Base-by-base conservation (phyloP, 1,284 basidiomycete species). In the Moniliophthora roreri region DNA sequence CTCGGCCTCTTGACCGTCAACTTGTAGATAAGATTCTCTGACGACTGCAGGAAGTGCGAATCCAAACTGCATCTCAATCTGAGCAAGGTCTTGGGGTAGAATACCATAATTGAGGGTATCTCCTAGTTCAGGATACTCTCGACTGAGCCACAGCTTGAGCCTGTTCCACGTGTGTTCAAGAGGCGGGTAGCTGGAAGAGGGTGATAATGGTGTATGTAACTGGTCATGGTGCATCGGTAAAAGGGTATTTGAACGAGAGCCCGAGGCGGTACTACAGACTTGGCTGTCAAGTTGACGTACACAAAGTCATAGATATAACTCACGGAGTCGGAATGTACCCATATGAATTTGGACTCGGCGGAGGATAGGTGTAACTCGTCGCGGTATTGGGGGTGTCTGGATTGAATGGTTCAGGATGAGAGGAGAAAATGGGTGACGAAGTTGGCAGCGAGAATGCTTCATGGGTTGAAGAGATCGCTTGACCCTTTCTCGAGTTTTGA, bases 101-200 rank as follows among this genome's bases (percentile, higher is more conserved):
- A 91, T 89, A 57, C 91, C 91, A 59, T 88, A 89, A 69, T 95
- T 95, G 60, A 96, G 85, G 18, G 92, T 94, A 67, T 96, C 93
- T 39, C 89, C 88, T 16, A 96, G 81, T 64, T 96, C 93, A 38
- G 93, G 92, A 70, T 94, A 95, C 69, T 93, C 85, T 55, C 84
- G 81, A 55, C 71, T 75, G 23, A 95, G 84, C 80, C 90, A 92
- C 20, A 73, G 68, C 55, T 85, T 85, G 48, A 96, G 77, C 28
- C 93, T 85, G 60, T 81, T 77, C 89, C 93, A 95, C 0, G 93
- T 93, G 51, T 80, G 79, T 20, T 80, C 71, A 20, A 95, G 73
- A 21, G 91, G 85, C 2, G 93, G 91, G 67, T 91, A 93, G 32
- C 74, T 65, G 1, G 76, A 69, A 9, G 66, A 67, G 18, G 76